A percentile compares a stretch with the other conserved stretches of the same genome.
phyloP scores from a whole-genome alignment of 139 green algal species.

The Ettlia oleoabundans region DNA sequence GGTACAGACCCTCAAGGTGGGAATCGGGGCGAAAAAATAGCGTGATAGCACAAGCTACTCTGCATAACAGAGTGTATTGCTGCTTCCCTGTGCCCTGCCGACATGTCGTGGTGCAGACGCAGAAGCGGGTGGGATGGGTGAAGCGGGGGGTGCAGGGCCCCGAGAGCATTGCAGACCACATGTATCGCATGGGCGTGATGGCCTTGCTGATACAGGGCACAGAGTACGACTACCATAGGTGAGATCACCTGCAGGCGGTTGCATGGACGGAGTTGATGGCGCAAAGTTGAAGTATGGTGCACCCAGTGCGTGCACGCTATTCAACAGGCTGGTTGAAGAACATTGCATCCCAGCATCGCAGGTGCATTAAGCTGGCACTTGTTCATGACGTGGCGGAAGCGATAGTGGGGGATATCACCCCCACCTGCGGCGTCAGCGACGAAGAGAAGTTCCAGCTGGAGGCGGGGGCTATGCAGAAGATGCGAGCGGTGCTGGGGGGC shows the following conservation, averaged over 20 bases:
- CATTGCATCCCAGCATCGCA: too few species aligned
- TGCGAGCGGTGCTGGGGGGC: constrained; percentile 77
- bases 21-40: not conserved
- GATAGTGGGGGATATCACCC: constrained; percentile 95
- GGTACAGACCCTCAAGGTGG: constrained; percentile 81
- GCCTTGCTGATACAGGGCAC: constrained; percentile 67
- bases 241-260: too few species aligned
- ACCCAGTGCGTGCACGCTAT: too few species aligned
- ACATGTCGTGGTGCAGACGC: constrained; percentile 56
- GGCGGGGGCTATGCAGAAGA: constrained; percentile 70
- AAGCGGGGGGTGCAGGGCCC: constrained; percentile 70
- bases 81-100: not conserved
- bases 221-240: constrained; percentile 45
- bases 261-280: too few species aligned
- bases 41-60: not conserved
- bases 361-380: constrained; percentile 89
- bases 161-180: constrained; percentile 95
- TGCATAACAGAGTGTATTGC: not conserved
- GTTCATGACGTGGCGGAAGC: constrained; percentile 95
- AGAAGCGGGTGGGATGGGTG: constrained; percentile 92
- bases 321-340: too few species aligned
- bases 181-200: constrained; percentile 97
- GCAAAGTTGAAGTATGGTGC: too few species aligned
- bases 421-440: constrained; percentile 70
- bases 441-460: constrained; percentile 85